Evolutionary conservation across 768 basidiomycete species (phyloP).

Genomic region (Melanogaster broomeanus): DNA sequence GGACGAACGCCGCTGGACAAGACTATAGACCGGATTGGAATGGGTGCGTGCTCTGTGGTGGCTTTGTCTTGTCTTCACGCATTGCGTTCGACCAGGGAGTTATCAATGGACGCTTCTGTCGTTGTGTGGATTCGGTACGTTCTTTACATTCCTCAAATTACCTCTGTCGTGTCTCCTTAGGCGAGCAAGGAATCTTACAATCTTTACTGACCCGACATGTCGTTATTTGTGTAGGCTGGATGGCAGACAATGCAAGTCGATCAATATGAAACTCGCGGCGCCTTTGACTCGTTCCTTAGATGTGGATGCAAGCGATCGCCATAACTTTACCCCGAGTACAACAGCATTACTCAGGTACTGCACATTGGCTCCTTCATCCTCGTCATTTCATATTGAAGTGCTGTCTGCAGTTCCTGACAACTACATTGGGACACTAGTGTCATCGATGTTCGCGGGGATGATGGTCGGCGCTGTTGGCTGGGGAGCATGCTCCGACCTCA

Average conservation of each 20-base stretch:
- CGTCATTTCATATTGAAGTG: conserved; percentile 14
- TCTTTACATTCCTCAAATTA: background rate
- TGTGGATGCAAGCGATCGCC: conserved; percentile 92
- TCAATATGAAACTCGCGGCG: background rate
- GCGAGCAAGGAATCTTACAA: no score
- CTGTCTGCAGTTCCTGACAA: conserved; percentile 60
- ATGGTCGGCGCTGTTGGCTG: conserved; percentile 92
- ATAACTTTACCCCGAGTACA: conserved; percentile 97
- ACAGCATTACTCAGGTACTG: conserved; percentile 75
- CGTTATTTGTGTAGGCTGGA: conserved; percentile 62
- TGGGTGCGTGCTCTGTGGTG: conserved; percentile 52
- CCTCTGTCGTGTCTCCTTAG: no score
- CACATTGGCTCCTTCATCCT: conserved; percentile 3
- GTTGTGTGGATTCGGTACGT: conserved; percentile 86
- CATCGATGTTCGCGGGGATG: conserved; percentile 95
- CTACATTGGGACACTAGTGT: conserved; percentile 80
- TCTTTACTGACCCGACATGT: conserved; percentile 2
- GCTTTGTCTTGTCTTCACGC: background rate
- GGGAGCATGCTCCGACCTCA: conserved; percentile 91
- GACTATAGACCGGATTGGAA: conserved; percentile 88
- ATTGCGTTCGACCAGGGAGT: conserved; percentile 42
- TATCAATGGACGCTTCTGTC: conserved; percentile 85
- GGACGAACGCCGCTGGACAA: conserved; percentile 68
- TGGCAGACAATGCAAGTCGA: conserved; percentile 82
- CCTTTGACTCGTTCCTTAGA: conserved; percentile 50